Evolutionary conservation across 2,329 filamentous ascomycete genomes (phyloP), one percentile per base, ranked within the genome.

Genomic region (Paracorniculantispora psalliotae): DNA sequence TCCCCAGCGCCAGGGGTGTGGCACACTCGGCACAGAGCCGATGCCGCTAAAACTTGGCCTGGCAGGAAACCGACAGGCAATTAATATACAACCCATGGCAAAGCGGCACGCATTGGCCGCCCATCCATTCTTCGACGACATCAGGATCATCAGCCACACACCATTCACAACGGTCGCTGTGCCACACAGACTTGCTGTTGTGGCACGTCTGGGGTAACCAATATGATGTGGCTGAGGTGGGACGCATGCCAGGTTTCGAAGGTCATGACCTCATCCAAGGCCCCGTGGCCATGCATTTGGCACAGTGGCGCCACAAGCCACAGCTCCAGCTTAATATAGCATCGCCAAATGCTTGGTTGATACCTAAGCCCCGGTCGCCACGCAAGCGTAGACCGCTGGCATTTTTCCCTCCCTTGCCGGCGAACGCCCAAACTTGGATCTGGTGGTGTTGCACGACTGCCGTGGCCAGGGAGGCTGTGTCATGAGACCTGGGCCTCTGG

Each of bases 191-290:
- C 17, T 4, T 21, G 26, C 43, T 26, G 54, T 25, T 19, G 23
- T 15, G 21, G n/a, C 17, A 21, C 30, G 23, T 47, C 53, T 48
- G 30, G 28, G 43, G 33, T 37, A 44, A n/a, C 56, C 30, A 39
- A 26, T 41, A 8, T 52, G 48, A 3, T 52, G 50, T 54, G 57
- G 57, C 57, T 59, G 30, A 26, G 43, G 41, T 39, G 49, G 41
- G 33, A 52, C 57, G 3, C 28, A 33, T 8, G 13, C 39, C 23
- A 21, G 19, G 37, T 4, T 59, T 49, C n/a, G 15, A 12, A 44
- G 50, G 49, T 53, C 49, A 53, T 59, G 57, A 59, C 57, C 57
- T 59, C 57, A 59, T 54, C n/a, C 48, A 30, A 33, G 41, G 57
- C 57, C 57, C 19, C 57, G 57, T 59, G 57, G 57, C 49, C 57